A percentile compares a stretch with the other conserved stretches of the same genome.
Evolutionary conservation across 345 rosid genomes (phyloP).

Genomic region (Lepidium sativum): DNA sequence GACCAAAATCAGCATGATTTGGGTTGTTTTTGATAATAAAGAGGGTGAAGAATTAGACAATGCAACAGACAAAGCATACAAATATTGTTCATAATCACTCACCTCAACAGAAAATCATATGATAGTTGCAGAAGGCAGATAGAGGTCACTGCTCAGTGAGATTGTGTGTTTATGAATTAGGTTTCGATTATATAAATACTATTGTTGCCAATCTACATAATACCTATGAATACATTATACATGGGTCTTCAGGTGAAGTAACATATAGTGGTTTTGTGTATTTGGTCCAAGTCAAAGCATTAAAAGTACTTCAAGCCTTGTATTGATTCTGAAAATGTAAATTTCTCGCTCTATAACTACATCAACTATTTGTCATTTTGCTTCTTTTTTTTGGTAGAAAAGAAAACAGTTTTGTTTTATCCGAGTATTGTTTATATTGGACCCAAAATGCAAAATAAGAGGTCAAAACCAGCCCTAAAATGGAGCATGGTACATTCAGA

Average conservation of each 20-base stretch:
- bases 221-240: background rate
- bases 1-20: conserved; percentile 71
- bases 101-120: background rate
- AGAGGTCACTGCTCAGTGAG: background rate
- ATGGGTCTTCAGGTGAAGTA: background rate
- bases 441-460: background rate
- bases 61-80: background rate
- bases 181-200: background rate
- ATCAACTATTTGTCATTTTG: background rate
- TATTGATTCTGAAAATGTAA: background rate
- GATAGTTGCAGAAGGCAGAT: background rate
- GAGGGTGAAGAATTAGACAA: conserved; percentile 8
- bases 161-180: background rate
- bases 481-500: background rate
- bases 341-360: background rate
- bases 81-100: background rate
- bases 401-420: background rate
- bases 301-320: background rate
- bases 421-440: background rate
- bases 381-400: too few relatives aligned
- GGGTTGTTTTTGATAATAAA: conserved; percentile 72
- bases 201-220: background rate
- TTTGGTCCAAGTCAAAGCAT: background rate
- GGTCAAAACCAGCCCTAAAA: too few relatives aligned
- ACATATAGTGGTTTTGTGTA: background rate